Evolutionary conservation across 192 early-diverging fungal genomes (phyloP), one percentile per base, ranked within the genome.

Genomic region (Dispira simplex): DNA sequence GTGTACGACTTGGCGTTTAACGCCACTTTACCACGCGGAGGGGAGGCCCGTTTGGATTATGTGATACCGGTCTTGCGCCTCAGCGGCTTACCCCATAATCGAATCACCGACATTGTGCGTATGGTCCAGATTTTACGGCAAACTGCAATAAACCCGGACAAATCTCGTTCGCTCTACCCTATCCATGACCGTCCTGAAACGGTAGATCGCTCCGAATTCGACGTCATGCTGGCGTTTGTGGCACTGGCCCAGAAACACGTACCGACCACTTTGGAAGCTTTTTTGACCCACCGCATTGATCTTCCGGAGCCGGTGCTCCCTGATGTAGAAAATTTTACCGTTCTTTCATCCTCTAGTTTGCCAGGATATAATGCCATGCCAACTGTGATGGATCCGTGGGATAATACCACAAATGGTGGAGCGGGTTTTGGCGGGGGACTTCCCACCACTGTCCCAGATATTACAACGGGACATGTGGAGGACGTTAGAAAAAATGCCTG

Each of bases 211-310:
- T 0, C 39, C 28, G 88, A 88, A 70, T 88, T 86, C 68, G 84
- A 85, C 52, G 72, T 83, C 54, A 82, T 83, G 8, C 68, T 90
- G 46, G 86, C 86, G 10, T 73, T 90, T 55, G 68, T 79, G 6
- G 88, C 81, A 11, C 71, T 86, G 65, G 85, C 86, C 5, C 88
- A 90, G 67, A 88, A 90, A 70, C 83, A 90, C 73, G 85, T 90
- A 83, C 75, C 83, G 45, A 70, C 84, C n/a, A 79, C 88, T 8
- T 73, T 87, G 46, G 81, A 83, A 32, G 82, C 73, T 54, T 63
- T 90, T n/a, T 71, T 78, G 53, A 73, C 77, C 43, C 83, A 85
- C 69, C 77, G 77, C 62, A 73, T 87, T 63, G 81, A 85, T 63
- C 71, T 85, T 46, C 88, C 83, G 2, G 63, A 75, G 47, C 85